These are phyloP conservation scores for Cupressus sempervirens DNA, from an alignment of 75 land plant genomes.

Conservation along the genomic window DNA sequence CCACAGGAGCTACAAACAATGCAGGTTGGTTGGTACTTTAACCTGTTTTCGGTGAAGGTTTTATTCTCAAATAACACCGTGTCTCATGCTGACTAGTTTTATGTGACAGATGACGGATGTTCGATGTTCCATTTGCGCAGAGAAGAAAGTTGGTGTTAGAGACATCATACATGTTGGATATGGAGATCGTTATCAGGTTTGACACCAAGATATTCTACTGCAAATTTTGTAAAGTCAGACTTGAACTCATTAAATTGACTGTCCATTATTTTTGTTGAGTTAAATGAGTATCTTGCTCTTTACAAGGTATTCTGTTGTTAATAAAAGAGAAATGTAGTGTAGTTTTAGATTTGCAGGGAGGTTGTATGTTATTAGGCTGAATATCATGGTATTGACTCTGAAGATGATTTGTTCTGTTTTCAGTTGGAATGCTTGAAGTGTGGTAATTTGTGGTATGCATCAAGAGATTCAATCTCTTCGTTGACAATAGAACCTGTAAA, in stretches of 20 bases:
- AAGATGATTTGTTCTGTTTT: neutral
- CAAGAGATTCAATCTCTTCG: conserved; percentile 72
- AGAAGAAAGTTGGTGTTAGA: conserved; percentile 75
- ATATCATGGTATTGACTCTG: conserved; percentile 1
- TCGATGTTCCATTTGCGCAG: conserved; percentile 69
- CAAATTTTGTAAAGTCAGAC: neutral
- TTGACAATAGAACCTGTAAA: conserved; percentile 57
- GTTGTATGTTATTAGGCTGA: neutral
- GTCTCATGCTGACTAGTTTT: neutral
- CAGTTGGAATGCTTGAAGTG: conserved; percentile 92
- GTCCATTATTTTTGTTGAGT: neutral
- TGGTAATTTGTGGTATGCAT: conserved; percentile 90
- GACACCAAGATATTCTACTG: neutral
- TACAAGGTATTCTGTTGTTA: neutral
- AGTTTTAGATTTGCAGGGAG: conserved; percentile 6
- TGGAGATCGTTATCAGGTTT: conserved; percentile 88
- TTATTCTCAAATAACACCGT: neutral
- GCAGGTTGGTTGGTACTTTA: conserved; percentile 56
- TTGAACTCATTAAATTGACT: neutral
- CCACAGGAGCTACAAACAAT: conserved; percentile 70
- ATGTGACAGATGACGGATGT: conserved; percentile 84
- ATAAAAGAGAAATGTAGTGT: neutral
- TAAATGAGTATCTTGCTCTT: neutral
- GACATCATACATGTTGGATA: conserved; percentile 89
- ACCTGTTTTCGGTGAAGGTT: neutral